Base-by-base conservation (phyloP, 2,329 filamentous ascomycete species). In the Setomelanomma holmii region DNA sequence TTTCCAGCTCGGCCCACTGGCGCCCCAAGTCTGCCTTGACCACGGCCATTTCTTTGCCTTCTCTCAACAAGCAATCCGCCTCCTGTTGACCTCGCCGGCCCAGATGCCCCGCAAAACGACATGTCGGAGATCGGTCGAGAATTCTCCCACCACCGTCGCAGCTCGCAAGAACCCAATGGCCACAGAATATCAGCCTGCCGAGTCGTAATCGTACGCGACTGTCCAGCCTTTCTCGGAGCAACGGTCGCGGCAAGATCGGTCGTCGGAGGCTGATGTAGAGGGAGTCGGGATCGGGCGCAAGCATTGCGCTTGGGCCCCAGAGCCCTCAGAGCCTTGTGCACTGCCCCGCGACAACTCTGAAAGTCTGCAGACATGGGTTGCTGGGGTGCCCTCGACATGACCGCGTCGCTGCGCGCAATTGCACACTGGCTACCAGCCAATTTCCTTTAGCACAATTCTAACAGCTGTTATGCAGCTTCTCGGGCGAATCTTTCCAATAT, bases 21-120 rank as follows among this genome's bases (percentile, higher is more conserved):
- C 41, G 41, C 27, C 41, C 27, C n/a, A 34, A 43, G 19, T 43
- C n/a, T 33, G 41, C 41, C 41, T 43, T 19, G 41, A 24, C n/a
- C 24, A 34, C 41, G 34, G 41, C 8, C 41, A 27, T 27, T 12
- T 27, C 16, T 14, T 43, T 27, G 22, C 24, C 21, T 43, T 43
- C 22, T 22, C 41, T 22, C 41, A 43, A 43, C 41, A 43, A 24
- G 41, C 41, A 43, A 43, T 17, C n/a, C 10, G 11, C 14, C 14
- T 1, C 4, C 3, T 8, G n/a, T 10, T 11, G 23, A 27, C 24
- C 24, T 12, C 24, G 24, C 24, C n/a, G n/a, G n/a, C n/a, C n/a
- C n/a, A n/a, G n/a, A n/a, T n/a, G n/a, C n/a, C n/a, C n/a, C n/a
- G n/a, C n/a, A n/a, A n/a, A n/a, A 27, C 24, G 12, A 12, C 24